Evolutionary conservation across 257 asterid genomes (phyloP), one percentile per base, ranked within the genome.

Genomic region (Nicotiana tomentosiformis): DNA sequence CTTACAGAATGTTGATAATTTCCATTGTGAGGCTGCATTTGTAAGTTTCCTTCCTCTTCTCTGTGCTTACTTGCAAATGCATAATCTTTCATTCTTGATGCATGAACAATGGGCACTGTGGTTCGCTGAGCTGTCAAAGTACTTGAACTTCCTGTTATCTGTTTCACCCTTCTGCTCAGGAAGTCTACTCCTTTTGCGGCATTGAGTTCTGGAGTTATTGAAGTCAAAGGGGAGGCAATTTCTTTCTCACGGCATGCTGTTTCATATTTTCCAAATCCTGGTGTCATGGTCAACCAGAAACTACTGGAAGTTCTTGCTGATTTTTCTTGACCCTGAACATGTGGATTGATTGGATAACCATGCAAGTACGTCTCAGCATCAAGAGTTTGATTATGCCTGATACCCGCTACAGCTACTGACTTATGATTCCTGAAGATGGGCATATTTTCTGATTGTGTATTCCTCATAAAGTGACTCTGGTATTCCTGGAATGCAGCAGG

Each of bases 221-320:
- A 85, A 84, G 82, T 79, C 87, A 88, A 80, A 58, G 91, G 86
- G 70, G 90, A 87, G 66, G 87, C 86, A 81, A 53, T 85, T 87
- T 65, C 86, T 86, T 87, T 86, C 92, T 33, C 85, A 60, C 82
- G 84, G 83, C 33, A 53, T 74, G 77, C 88, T 82, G 83, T 79
- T 87, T 88, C 95, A 87, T 83, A 86, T 82, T 74, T 87, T 86
- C 86, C 87, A 82, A 77, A 88, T 67, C 87, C 87, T 83, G 84
- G 51, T 66, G 83, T 76, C 90, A 76, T 85, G 87, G 82, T 85
- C 85, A 86, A 64, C 88, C 89, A 82, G 78, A 84, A 83, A 87
- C 77, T 83, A 35, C 83, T 51, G 43, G 90, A 85, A 14, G 87
- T 80, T 55, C 68, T 78, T 82, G 16, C 81, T 37, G 93, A 76